Evolutionary conservation across 768 basidiomycete genomes (phyloP).

Genomic region (Strobilomyces echinocephalus): DNA sequence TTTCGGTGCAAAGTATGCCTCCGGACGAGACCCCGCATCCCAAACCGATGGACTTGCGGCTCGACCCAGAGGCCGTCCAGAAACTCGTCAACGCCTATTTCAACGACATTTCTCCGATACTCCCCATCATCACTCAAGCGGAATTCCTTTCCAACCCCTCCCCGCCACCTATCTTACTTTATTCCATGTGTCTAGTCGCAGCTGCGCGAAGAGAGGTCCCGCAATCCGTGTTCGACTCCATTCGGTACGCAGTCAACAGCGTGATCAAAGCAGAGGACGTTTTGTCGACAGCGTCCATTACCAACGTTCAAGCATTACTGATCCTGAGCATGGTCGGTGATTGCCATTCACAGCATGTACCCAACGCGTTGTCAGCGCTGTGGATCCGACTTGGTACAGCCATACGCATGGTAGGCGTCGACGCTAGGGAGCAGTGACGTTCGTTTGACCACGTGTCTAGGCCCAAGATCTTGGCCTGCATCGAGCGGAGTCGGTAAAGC

Average conservation of each 20-base stretch:
- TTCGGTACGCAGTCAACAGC: slow-evolving; percentile 81
- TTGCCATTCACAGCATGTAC: slow-evolving; percentile 85
- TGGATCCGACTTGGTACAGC: slow-evolving; percentile 85
- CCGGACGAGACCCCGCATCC: slow-evolving; percentile 46
- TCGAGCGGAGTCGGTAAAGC: slow-evolving; percentile 81
- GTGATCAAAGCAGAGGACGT: slow-evolving; percentile 90
- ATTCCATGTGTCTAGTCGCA: slow-evolving; percentile 91
- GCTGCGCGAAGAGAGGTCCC: slow-evolving; percentile 82
- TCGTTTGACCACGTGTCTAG: slow-evolving; percentile 36
- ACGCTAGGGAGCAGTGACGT: slow-evolving; percentile 1
- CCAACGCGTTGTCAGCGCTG: slow-evolving; percentile 78
- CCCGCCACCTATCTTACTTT: slow-evolving; percentile 79
- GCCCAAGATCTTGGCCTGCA: slow-evolving; percentile 97
- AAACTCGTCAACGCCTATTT: slow-evolving; percentile 90
- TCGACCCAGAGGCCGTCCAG: slow-evolving; percentile 76
- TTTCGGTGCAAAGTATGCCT: slow-evolving; percentile 67
- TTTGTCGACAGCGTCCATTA: slow-evolving; percentile 76
- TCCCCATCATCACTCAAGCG: slow-evolving; percentile 82
- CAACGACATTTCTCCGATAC: slow-evolving; percentile 77
- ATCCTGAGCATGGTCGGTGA: slow-evolving; percentile 86
- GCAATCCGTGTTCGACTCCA: slow-evolving; percentile 81
- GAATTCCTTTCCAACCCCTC: slow-evolving; percentile 79
- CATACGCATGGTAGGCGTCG: slow-evolving; percentile 79
- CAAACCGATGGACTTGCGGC: slow-evolving; percentile 64
- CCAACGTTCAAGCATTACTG: slow-evolving; percentile 83